These are phyloP conservation scores for Krasilnikovozyma curviuscula DNA, from an alignment of 768 basidiomycete genomes.

Conservation along the genomic window DNA sequence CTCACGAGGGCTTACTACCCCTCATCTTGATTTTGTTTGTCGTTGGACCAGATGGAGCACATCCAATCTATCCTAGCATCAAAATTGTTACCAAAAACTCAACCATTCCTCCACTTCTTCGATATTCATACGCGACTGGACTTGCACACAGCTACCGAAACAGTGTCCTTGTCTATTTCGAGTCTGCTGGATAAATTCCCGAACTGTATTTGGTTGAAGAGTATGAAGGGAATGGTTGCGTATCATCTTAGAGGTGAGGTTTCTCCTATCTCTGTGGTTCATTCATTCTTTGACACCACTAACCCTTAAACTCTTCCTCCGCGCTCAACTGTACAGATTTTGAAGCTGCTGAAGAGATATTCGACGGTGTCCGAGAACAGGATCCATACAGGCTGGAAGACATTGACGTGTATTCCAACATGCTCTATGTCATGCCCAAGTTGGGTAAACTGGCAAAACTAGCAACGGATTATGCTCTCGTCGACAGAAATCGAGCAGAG, in stretches of 20 bases:
- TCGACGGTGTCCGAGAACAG: slow-evolving; percentile 54
- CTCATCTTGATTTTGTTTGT: background rate
- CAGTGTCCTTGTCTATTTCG: slow-evolving; percentile 62
- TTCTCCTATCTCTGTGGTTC: background rate
- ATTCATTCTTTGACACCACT: background rate
- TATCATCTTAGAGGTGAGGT: slow-evolving; percentile 69
- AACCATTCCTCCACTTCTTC: slow-evolving; percentile 37
- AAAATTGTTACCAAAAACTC: background rate
- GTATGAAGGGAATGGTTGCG: slow-evolving; percentile 49
- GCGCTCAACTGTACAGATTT: slow-evolving; percentile 62
- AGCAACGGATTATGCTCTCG: slow-evolving; percentile 70
- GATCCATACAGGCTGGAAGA: slow-evolving; percentile 87
- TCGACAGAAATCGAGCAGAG: slow-evolving; percentile 88
- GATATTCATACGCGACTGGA: slow-evolving; percentile 77
- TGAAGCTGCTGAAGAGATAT: slow-evolving; percentile 61
- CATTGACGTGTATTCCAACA: slow-evolving; percentile 89
- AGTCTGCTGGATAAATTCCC: slow-evolving; percentile 66
- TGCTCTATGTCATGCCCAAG: slow-evolving; percentile 85
- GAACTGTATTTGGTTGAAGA: slow-evolving; percentile 43
- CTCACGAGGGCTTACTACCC: background rate
- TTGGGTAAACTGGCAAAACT: slow-evolving; percentile 69
- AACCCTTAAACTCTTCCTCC: no score
- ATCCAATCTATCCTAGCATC: slow-evolving; percentile 3
- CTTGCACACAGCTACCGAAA: slow-evolving; percentile 70
- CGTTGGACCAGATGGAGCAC: no score